Evolutionary conservation across 2,329 filamentous ascomycete species (phyloP), one percentile per base, ranked within the genome.

Genomic region (Fusarium sambucinum): DNA sequence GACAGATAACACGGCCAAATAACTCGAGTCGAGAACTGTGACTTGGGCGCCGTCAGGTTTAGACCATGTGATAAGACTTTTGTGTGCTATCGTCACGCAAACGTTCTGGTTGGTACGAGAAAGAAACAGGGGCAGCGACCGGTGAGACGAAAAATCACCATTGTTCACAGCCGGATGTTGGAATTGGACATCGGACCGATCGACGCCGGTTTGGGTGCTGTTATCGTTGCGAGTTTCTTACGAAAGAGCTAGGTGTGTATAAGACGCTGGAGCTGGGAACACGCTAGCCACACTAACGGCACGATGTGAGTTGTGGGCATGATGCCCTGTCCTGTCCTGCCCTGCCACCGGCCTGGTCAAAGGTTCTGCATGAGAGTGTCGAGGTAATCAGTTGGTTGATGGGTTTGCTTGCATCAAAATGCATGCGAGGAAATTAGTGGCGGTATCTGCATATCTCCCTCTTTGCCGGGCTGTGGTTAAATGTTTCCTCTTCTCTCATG

Each of bases 51-150:
- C 33, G n/a, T 23, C 41, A 54, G 32, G 17, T 27, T 38, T 38
- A 53, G 46, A 33, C 71, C 73, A 74, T 74, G 73, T 74, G 71
- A 72, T 57, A 54, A 59, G 51, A 57, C 56, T 53, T 44, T 33
- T 68, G 71, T 73, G 59, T 61, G 69, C 61, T 66, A 70, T 72
- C 58, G 71, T 74, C 73, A 74, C 68, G 68, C 69, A 73, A 65
- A 66, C 50, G 44, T 50, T 61, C 48, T 74, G 71, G 73, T 74
- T 74, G 73, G 71, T 64, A 73, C 62, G 52, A 63, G 65, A 35
- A 32, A 46, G 55, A 72, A 59, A 53, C 45, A 65, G 66, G 70
- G 65, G 71, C 66, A 68, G 65, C 51, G 70, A 74, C 73, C 73
- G 73, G 73, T 74, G 73, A 74, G 63, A 44, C 50, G 29, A 68